Percentiles rank a stretch among this genome's conserved stretches.
Conservation (phyloP, 352 stramenopile species). For the Pelagophyceae sp. region DNA sequence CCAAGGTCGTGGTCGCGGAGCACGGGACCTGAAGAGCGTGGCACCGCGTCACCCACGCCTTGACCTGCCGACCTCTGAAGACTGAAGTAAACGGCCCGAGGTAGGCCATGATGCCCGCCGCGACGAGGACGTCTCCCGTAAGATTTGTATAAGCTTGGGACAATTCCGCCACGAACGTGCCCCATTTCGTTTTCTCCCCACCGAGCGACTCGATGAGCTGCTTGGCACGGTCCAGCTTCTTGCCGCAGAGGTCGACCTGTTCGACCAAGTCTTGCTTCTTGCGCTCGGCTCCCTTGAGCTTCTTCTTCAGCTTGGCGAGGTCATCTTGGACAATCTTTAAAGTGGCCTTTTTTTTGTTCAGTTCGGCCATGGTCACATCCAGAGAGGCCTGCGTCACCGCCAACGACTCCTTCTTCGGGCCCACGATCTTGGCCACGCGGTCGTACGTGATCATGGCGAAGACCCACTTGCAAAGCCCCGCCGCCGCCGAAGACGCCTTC, state of each 20-base stretch:
- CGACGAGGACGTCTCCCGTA: conserved; percentile 80
- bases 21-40: conserved; percentile 43
- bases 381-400: conserved; percentile 65
- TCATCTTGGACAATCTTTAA: conserved; percentile 80
- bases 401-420: conserved; percentile 76
- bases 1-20: conserved; percentile 41
- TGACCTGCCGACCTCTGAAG: conserved; percentile 65
- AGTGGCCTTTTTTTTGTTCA: conserved; percentile 76
- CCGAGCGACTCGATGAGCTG: conserved; percentile 81
- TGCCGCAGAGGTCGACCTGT: conserved; percentile 80
- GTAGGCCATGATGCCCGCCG: conserved; percentile 79
- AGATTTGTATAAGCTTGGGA: conserved; percentile 69
- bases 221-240: conserved; percentile 78
- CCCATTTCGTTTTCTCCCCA: conserved; percentile 80
- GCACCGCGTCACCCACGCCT: conserved; percentile 57
- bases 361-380: conserved; percentile 69
- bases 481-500: conserved; percentile 79
- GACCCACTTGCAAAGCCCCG: conserved; percentile 82
- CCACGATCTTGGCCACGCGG: conserved; percentile 78
- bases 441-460: conserved; percentile 84
- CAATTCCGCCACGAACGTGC: conserved; percentile 67
- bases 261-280: conserved; percentile 81
- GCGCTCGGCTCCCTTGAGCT: conserved; percentile 71
- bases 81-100: conserved; percentile 81
- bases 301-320: conserved; percentile 64